Evolutionary conservation across 73 alveolate genomes (phyloP), one percentile per base, ranked within the genome.

Genomic region (Paramecium sexaurelia): DNA sequence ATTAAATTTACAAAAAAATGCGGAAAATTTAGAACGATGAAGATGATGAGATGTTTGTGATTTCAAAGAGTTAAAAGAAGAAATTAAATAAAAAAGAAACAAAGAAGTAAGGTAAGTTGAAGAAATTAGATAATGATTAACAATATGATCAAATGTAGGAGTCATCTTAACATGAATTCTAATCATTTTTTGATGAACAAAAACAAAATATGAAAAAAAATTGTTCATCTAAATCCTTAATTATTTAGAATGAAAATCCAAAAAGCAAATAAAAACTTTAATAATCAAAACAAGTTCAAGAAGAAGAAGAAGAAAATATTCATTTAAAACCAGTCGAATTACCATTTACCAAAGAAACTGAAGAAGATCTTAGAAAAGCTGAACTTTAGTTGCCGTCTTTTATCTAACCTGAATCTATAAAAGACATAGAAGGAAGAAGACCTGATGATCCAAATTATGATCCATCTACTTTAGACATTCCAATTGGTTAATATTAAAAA

Each of bases 391-490:
- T 71, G 7, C 99, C 99, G 32, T 56, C 87, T 51, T 96, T 96
- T 56, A 37, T 95, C 6, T 86, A 91, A 32, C 87, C 73, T 20
- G 95, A 92, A 67, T 82, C 87, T 51, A 83, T 95, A 4, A 85
- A 92, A 67, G 99, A 96, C 55, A 57, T 85, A 36, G 83, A 67
- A 29, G 92, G 93, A 55, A 92, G 93, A 43, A 41, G 95, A 78
- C 93, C 93, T 1, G 95, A 87, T 40, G 95, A 94, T 32, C 96
- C 94, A 5, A 91, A 94, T 24, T 96, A 95, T 78, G 99, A 96
- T 89, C 96, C 97, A 26, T 55, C 98, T 1, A 94, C 98, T 40
- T 89, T 96, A 13, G 85, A 41, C 86, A 92, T 96, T 15, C 99
- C 99, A 6, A 87, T 85, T 3, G 88, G 68, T 5, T 73, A 92